A percentile compares a stretch with the other conserved stretches of the same genome.
Evolutionary conservation across 306 rosid genomes (phyloP).

Genomic region (Crotalaria pallida): DNA sequence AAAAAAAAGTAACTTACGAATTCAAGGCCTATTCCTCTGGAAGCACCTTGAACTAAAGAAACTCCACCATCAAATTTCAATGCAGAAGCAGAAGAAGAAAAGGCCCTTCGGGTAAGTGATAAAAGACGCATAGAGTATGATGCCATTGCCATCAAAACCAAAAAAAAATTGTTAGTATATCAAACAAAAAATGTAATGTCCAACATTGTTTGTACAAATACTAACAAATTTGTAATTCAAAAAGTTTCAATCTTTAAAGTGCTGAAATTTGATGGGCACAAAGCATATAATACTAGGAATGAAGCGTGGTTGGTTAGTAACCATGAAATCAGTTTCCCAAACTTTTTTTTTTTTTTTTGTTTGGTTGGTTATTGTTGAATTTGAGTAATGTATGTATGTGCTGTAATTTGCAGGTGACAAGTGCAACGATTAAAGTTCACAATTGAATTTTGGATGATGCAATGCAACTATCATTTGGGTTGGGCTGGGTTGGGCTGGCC

Average conservation of each 20-base stretch:
- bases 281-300: not conserved
- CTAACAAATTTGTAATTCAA: no score
- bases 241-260: not conserved
- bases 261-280: not conserved
- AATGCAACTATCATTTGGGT: not conserved
- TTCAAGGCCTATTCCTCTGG: conserved; percentile 59
- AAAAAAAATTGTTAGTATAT: no score
- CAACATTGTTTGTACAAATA: no score
- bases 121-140: conserved; percentile 16
- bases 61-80: conserved; percentile 27
- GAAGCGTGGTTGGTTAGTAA: conserved; percentile 19
- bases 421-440: not conserved
- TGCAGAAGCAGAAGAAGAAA: conserved; percentile 26
- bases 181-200: no score
- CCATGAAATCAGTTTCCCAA: not conserved
- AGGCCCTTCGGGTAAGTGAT: conserved; percentile 25
- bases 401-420: not conserved
- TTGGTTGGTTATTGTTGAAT: no score
- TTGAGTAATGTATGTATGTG: not conserved
- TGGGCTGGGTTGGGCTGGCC: not conserved
- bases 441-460: not conserved
- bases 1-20: conserved; percentile 27
- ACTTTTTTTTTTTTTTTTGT: no score
- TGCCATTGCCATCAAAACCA: conserved; percentile 38
- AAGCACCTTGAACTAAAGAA: conserved; percentile 58